Evolutionary conservation across 139 green algal genomes (phyloP).

Genomic region (Coelastrella sp.): DNA sequence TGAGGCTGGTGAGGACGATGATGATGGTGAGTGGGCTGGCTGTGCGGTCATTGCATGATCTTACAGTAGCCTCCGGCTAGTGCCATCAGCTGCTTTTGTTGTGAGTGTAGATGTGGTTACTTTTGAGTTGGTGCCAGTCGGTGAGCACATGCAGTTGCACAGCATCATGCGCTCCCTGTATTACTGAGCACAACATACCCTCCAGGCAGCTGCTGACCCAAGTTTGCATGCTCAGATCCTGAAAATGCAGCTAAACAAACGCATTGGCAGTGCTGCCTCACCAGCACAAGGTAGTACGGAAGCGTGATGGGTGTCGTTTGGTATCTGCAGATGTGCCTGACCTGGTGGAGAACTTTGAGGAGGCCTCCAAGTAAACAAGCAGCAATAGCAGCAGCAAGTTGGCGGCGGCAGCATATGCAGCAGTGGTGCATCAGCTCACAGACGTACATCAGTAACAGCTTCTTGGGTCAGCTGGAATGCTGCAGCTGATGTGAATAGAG

Average conservation of each 20-base stretch:
- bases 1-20: slow-evolving; percentile 73
- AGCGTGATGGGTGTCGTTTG: neutral
- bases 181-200: too few relatives aligned
- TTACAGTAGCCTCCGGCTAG: neutral
- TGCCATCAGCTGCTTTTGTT: neutral
- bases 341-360: slow-evolving; percentile 94
- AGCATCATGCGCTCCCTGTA: too few relatives aligned
- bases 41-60: neutral
- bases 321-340: slow-evolving; percentile 86
- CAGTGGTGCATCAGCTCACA: neutral
- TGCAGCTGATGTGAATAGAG: neutral
- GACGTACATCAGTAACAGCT: too few relatives aligned
- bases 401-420: neutral
- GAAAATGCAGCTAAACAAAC: neutral
- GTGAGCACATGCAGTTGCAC: too few relatives aligned
- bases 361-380: slow-evolving; percentile 54
- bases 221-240: neutral
- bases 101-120: neutral
- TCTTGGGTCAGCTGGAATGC: too few relatives aligned
- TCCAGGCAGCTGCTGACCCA: too few relatives aligned
- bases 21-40: slow-evolving; percentile 49
- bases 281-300: too few relatives aligned
- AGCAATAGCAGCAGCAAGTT: neutral
- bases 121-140: neutral
- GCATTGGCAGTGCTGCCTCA: neutral